A percentile compares a stretch with the other conserved stretches of the same genome.
phyloP scores from a whole-genome alignment of 1,139 yeast species.

The Candida sp. region DNA sequence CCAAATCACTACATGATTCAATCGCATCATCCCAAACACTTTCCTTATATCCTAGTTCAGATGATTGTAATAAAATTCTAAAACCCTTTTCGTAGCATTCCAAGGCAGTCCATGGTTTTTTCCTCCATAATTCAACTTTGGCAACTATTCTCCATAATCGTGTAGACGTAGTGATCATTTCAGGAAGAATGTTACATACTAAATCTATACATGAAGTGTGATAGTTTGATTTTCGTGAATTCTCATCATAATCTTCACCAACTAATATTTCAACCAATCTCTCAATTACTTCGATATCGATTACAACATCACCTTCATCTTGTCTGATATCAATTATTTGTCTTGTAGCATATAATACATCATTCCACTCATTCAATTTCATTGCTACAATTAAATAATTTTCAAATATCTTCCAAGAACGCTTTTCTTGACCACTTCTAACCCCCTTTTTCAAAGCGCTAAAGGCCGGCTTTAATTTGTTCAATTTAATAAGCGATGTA shows the following conservation, averaged over 20 bases:
- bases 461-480: constrained; percentile 73
- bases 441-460: constrained; percentile 80
- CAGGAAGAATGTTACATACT: constrained; percentile 63
- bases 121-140: constrained; percentile 83
- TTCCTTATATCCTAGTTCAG: constrained; percentile 64
- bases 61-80: constrained; percentile 63
- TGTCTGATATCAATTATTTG: constrained; percentile 53
- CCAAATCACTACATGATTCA: constrained; percentile 73
- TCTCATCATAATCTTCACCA: constrained; percentile 43
- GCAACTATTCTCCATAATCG: constrained; percentile 84
- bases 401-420: constrained; percentile 90
- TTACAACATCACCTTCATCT: constrained; percentile 55
- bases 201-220: constrained; percentile 70
- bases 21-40: constrained; percentile 75
- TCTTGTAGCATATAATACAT: constrained; percentile 70
- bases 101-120: constrained; percentile 82
- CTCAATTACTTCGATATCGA: constrained; percentile 78
- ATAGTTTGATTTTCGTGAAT: constrained; percentile 46
- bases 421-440: constrained; percentile 59
- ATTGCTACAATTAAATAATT: constrained; percentile 83
- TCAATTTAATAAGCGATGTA: constrained; percentile 65
- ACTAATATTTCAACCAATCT: constrained; percentile 66
- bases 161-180: constrained; percentile 65
- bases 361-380: constrained; percentile 81
- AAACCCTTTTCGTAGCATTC: constrained; percentile 87